Evolutionary conservation across 2,329 filamentous ascomycete genomes (phyloP).

Genomic region (Ilyonectria destructans): DNA sequence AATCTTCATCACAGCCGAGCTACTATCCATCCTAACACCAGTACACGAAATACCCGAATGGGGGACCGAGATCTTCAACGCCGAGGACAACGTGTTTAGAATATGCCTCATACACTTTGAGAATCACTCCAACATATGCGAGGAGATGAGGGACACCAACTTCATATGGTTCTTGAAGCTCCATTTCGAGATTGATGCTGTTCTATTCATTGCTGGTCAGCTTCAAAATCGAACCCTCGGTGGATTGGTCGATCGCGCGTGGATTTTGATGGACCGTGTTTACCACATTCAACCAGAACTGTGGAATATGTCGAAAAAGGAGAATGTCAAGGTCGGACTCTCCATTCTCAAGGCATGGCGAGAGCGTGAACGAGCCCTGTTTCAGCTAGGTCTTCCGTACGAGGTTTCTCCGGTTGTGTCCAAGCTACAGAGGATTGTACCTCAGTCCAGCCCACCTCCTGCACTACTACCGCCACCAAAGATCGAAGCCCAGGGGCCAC

Average conservation of each 20-base stretch:
- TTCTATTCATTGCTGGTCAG: constrained; percentile 27
- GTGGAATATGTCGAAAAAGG: constrained; percentile 24
- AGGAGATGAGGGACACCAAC: constrained; percentile 19
- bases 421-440: background rate
- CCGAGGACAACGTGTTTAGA: constrained; percentile 28
- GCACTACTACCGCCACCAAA: background rate
- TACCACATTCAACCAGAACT: constrained; percentile 26
- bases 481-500: background rate
- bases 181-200: constrained; percentile 28
- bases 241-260: constrained; percentile 21
- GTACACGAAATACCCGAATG: constrained; percentile 28
- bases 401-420: constrained; percentile 10
- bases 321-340: constrained; percentile 3
- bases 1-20: constrained; percentile 3
- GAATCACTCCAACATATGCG: constrained; percentile 21
- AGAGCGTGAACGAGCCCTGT: constrained; percentile 16
- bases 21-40: constrained; percentile 21
- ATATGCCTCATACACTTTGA: constrained; percentile 26
- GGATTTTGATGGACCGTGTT: constrained; percentile 22
- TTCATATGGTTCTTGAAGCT: constrained; percentile 24
- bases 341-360: constrained; percentile 26
- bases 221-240: constrained; percentile 22
- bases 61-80: constrained; percentile 29
- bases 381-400: constrained; percentile 6
- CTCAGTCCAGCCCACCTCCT: constrained; percentile 20